Evolutionary conservation across 192 early-diverging fungal species (phyloP), one percentile per base, ranked within the genome.

Genomic region (Linnemannia zychae): DNA sequence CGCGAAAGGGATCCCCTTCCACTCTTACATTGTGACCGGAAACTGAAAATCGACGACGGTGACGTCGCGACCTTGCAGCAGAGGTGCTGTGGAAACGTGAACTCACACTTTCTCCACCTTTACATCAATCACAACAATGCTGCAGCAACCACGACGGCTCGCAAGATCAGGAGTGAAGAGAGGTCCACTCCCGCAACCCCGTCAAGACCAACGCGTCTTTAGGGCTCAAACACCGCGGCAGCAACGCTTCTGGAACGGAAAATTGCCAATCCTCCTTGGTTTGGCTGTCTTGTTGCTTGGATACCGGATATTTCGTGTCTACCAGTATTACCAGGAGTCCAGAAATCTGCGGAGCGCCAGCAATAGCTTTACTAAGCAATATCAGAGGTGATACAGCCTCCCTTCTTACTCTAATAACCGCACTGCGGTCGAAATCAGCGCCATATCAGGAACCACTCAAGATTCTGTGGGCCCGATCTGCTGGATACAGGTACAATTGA

Each of bases 71-170:
- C n/a, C n/a, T n/a, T n/a, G n/a, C n/a, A n/a, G n/a, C n/a, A n/a
- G n/a, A n/a, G n/a, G n/a, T n/a, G n/a, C n/a, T n/a, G n/a, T n/a
- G n/a, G n/a, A n/a, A n/a, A n/a, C n/a, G n/a, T n/a, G n/a, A n/a
- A n/a, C n/a, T n/a, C n/a, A n/a, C n/a, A n/a, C 36, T 22, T 7
- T 68, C 67, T 2, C 11, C 67, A 7, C 7, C 18, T n/a, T n/a
- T n/a, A n/a, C 6, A 33, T 38, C 33, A 68, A 22, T 22, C 37
- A 1, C 67, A 68, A 24, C 24, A 57, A 84, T 84, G 82, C 53
- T 84, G 0, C 77, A 84, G 18, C 82, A 84, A 67, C 77, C 82
- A 52, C 22, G 82, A 15, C 71, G 82, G 75, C 82, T 84, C 15
- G 73, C 82, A 16, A 44, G 77, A 38, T 79, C 82, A 48, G 67